Conservation (phyloP, 768 basidiomycete genomes). For the Mycena floridula region DNA sequence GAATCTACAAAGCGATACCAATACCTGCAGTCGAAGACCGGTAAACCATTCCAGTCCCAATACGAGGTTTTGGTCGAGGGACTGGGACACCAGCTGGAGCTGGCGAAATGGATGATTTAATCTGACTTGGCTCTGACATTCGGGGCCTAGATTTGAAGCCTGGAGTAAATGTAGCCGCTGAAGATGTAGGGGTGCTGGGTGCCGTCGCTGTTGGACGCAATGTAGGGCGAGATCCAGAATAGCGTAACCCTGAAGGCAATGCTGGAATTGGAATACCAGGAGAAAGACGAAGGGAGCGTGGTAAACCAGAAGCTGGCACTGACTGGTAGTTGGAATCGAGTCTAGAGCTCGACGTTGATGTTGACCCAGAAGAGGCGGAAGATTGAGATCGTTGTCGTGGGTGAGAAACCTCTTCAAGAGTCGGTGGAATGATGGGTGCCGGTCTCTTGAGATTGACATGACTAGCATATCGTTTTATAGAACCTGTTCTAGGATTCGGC, state of each 20-base stretch:
- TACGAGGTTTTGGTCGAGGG: slow-evolving; percentile 50
- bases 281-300: neutral
- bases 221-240: too few relatives aligned
- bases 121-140: neutral
- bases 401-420: neutral
- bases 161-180: slow-evolving; percentile 1
- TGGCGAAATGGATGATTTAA: slow-evolving; percentile 4
- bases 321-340: neutral
- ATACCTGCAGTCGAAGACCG: slow-evolving; percentile 20
- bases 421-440: neutral
- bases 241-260: slow-evolving; percentile 6
- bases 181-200: slow-evolving; percentile 1
- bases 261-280: neutral
- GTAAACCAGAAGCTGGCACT: neutral
- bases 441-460: neutral
- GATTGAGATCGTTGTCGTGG: neutral
- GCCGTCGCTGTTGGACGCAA: too few relatives aligned
- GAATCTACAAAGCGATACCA: neutral
- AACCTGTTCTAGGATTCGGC: slow-evolving; percentile 13
- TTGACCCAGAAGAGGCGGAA: neutral
- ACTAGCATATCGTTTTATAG: slow-evolving; percentile 6
- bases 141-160: slow-evolving; percentile 1
- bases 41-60: slow-evolving; percentile 68
- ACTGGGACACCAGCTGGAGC: slow-evolving; percentile 6
- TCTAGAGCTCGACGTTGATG: too few relatives aligned